Percentiles rank a stretch among this genome's conserved stretches.
Conservation (phyloP, 2,329 filamentous ascomycete species). For the Sarocladium strictum region DNA sequence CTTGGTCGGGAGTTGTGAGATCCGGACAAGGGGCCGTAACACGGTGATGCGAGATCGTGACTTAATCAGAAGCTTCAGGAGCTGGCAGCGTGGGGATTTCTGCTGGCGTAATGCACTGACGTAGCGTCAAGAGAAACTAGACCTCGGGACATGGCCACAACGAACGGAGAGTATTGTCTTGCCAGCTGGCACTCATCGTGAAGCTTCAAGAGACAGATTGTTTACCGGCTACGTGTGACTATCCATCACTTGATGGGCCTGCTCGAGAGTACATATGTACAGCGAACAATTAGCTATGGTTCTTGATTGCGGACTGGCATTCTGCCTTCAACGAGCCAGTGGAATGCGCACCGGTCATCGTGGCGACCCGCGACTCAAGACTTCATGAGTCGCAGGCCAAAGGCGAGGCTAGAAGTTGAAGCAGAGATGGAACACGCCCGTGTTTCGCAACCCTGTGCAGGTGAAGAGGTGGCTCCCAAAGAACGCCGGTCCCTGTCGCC, state of each 20-base stretch:
- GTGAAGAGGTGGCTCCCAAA: not conserved
- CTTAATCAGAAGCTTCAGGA: conserved; percentile 1
- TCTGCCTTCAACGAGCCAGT: not conserved
- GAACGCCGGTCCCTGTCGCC: not conserved
- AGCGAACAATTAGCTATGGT: not conserved
- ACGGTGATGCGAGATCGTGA: not conserved
- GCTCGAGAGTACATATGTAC: too few relatives aligned
- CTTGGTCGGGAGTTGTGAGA: not conserved
- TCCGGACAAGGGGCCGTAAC: conserved; percentile 4
- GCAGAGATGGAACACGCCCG: conserved; percentile 40
- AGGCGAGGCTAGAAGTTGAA: conserved; percentile 28
- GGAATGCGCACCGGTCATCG: not conserved
- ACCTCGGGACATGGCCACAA: too few relatives aligned
- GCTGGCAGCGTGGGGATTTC: not conserved
- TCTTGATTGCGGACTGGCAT: not conserved
- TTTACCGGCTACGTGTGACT: too few relatives aligned
- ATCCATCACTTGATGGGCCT: too few relatives aligned
- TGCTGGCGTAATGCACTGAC: too few relatives aligned
- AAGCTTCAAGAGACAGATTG: too few relatives aligned
- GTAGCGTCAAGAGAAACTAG: too few relatives aligned
- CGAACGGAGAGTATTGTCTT: not conserved
- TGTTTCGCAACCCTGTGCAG: conserved; percentile 31
- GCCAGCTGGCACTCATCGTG: too few relatives aligned
- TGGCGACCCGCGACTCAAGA: conserved; percentile 1
- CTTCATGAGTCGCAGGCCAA: conserved; percentile 9